phyloP scores from a whole-genome alignment of 1,139 yeast species.

The Debaryomyces nepalensis region DNA sequence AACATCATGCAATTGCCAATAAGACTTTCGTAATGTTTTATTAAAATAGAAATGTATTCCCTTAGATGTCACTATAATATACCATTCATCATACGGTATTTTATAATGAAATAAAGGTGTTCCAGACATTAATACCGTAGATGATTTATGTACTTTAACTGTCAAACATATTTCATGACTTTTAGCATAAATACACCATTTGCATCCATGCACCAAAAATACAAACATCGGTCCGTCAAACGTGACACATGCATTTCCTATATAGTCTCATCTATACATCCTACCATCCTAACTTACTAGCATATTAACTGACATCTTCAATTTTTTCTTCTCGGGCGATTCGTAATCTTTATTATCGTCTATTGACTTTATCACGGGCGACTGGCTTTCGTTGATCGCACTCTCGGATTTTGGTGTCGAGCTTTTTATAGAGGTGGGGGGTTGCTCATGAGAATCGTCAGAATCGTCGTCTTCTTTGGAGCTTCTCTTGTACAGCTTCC shows the following conservation, averaged over 20 bases:
- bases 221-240: not conserved
- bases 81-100: constrained; percentile 33
- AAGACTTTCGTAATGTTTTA: constrained; percentile 23
- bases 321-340: constrained; percentile 37
- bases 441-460: constrained; percentile 4
- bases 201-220: not conserved
- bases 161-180: not conserved
- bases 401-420: not conserved
- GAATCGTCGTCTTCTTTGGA: constrained; percentile 20
- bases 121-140: constrained; percentile 13
- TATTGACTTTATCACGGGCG: constrained; percentile 6
- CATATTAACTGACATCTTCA: constrained; percentile 54
- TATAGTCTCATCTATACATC: constrained; percentile 4
- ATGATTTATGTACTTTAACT: no score
- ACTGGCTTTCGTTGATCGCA: not conserved
- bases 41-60: constrained; percentile 41
- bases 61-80: constrained; percentile 33
- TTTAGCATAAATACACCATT: not conserved
- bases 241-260: constrained; percentile 10
- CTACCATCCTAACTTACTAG: constrained; percentile 36
- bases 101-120: constrained; percentile 24
- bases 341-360: constrained; percentile 23
- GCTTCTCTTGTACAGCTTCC: constrained; percentile 40
- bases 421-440: constrained; percentile 4
- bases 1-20: constrained; percentile 42